These are phyloP conservation scores for Moesziomyces sp. DNA, from an alignment of 1,284 basidiomycete genomes.

Conservation along the genomic window DNA sequence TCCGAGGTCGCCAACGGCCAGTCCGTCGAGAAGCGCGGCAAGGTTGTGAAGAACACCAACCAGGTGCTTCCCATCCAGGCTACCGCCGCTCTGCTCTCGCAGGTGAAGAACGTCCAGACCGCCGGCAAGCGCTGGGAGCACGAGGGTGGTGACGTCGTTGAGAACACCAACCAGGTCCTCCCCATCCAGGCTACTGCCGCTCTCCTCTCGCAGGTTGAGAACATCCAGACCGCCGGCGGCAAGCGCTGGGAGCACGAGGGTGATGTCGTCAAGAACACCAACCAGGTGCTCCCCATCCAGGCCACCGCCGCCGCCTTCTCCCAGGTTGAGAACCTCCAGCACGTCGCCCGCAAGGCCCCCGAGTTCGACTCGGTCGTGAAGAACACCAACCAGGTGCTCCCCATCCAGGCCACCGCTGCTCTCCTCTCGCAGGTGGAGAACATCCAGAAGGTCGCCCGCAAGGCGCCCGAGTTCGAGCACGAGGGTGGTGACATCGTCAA, in stretches of 20 bases:
- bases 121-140: conserved; percentile 4
- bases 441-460: conserved; percentile 13
- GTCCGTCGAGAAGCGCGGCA: conserved; percentile 1
- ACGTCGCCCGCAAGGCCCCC: conserved; percentile 4
- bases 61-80: conserved; percentile 25
- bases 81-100: conserved; percentile 19
- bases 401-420: conserved; percentile 23
- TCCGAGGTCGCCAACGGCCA: conserved; percentile 6
- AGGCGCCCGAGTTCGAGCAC: conserved; percentile 3
- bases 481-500: neutral
- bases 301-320: conserved; percentile 9
- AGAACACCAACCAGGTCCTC: conserved; percentile 29
- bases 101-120: conserved; percentile 23
- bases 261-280: conserved; percentile 30
- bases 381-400: conserved; percentile 20
- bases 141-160: neutral
- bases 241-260: conserved; percentile 10
- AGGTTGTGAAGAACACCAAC: conserved; percentile 14
- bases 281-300: conserved; percentile 26
- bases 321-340: conserved; percentile 7
- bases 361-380: neutral
- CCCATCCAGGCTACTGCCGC: conserved; percentile 41
- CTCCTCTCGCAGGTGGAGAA: conserved; percentile 25
- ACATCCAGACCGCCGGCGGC: conserved; percentile 20
- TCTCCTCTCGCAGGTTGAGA: conserved; percentile 31